A percentile compares a stretch with the other conserved stretches of the same genome.
These are phyloP conservation scores for Graphilbum sp. DNA, from an alignment of 2,329 filamentous ascomycete species.

Conservation along the genomic window DNA sequence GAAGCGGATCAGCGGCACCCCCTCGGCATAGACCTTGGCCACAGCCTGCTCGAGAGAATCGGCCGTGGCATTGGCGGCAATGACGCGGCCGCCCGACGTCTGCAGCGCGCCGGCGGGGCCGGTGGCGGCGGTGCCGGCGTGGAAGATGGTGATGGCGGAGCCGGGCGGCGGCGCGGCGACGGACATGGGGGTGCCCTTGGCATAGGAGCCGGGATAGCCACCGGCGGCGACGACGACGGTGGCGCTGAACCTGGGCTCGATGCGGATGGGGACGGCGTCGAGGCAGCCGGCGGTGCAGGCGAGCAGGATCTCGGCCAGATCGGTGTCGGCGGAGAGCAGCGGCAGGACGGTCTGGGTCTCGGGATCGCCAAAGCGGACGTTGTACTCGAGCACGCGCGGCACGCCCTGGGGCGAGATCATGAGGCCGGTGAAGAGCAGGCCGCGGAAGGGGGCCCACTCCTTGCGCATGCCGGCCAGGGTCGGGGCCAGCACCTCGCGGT, in stretches of 20 bases:
- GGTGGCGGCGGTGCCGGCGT: conserved; percentile 66
- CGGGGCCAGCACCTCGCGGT: conserved; percentile 70
- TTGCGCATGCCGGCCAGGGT: conserved; percentile 77
- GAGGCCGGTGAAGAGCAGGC: conserved; percentile 74
- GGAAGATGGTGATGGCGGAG: conserved; percentile 62
- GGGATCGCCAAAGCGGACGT: conserved; percentile 82
- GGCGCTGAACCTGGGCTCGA: conserved; percentile 58
- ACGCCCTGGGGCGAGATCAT: conserved; percentile 69
- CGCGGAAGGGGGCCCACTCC: conserved; percentile 58
- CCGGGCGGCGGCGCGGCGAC: conserved; percentile 27
- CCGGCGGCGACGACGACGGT: conserved; percentile 90
- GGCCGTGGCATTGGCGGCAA: conserved; percentile 70
- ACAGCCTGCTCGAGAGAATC: conserved; percentile 67
- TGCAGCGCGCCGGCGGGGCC: conserved; percentile 44
- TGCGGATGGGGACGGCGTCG: conserved; percentile 48
- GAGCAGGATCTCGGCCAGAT: conserved; percentile 77
- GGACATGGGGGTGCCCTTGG: conserved; percentile 53
- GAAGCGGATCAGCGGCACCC: conserved; percentile 65
- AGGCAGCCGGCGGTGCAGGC: conserved; percentile 67
- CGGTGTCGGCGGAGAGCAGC: conserved; percentile 59
- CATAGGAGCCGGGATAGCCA: conserved; percentile 77
- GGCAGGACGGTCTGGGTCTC: conserved; percentile 79
- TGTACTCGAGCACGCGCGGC: conserved; percentile 79
- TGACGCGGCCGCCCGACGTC: conserved; percentile 78
- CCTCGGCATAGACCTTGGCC: conserved; percentile 62